Base-by-base conservation (phyloP, 148 eudicot species). In the Mesembryanthemum crystallinum region DNA sequence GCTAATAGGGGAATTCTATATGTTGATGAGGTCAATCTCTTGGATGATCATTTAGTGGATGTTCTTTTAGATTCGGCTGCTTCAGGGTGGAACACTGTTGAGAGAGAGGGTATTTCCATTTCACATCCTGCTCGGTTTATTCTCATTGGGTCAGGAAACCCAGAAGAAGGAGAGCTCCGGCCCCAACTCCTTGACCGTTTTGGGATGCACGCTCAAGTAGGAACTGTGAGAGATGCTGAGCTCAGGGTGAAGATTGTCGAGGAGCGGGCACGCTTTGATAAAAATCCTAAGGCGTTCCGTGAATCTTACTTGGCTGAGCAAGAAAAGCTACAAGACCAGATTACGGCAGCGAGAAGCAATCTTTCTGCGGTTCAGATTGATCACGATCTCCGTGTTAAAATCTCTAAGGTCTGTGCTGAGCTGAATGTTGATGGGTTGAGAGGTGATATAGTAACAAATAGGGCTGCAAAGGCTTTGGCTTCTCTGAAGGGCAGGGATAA, bases 201-300 rank as follows among this genome's bases (percentile, higher is more conserved):
- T 64, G 97, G 98, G 59, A 91, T 94, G 98, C 98, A 94, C 52
- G 98, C 98, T 32, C 97, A 94, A 78, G 97, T 94, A 35, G 97
- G 98, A 61, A 94, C 97, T 1, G 98, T 92, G 20, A 86, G 79
- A 73, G 98, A 94, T 84, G 94, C 98, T 0, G 98, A 94, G 77
- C 92, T 92, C 59, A 85, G 98, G 77, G 98, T 94, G 51, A 94
- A 94, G 81, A 92, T 94, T 61, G 98, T 94, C 32, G 98, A 94
- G 83, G 98, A 94, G 76, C 85, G 98, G 69, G 86, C 91, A 39
- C 84, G 92, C 24, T 94, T 94, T 71, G 98, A 90, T 74, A 81
- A 32, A 58, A 90, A 92, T 63, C 98, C 98, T 0, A 94, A 90
- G 75, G 93, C 83, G 21, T 94, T 94, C 72, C 78, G 97, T 33